A percentile compares a stretch with the other conserved stretches of the same genome.
Conservation (phyloP, 306 rosid genomes). For the Trichosanthes truncata region DNA sequence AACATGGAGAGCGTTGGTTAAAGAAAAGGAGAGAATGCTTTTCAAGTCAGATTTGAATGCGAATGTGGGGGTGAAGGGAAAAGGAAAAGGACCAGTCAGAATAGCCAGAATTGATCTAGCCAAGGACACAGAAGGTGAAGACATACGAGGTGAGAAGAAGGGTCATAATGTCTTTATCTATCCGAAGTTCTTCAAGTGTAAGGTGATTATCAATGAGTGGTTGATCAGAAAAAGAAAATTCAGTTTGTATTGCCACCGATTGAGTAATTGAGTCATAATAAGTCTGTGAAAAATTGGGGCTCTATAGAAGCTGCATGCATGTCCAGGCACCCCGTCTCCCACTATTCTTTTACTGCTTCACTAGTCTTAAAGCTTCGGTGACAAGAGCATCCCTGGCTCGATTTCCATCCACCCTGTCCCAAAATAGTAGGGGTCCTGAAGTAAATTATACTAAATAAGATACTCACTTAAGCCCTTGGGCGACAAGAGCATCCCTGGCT, state of each 20-base stretch:
- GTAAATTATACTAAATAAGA: neutral
- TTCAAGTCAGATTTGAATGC: too few species aligned
- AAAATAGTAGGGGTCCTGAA: neutral
- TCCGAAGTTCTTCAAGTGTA: neutral
- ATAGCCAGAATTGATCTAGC: too few species aligned
- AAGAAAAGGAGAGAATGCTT: too few species aligned
- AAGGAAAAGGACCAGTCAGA: too few species aligned
- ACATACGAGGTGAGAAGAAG: too few species aligned
- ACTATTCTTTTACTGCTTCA: neutral
- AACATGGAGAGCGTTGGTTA: too few species aligned
- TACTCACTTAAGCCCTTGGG: slow-evolving; percentile 98
- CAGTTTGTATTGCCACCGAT: neutral
- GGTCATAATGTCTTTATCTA: too few species aligned
- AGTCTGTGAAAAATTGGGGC: neutral
- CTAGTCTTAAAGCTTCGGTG: neutral
- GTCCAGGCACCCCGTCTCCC: neutral
- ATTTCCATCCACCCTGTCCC: too few species aligned
- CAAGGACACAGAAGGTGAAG: too few species aligned
- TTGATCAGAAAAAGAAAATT: neutral
- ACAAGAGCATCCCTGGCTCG: too few species aligned
- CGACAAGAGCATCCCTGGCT: slow-evolving; percentile 99
- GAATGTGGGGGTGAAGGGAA: too few species aligned
- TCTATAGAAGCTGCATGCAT: neutral
- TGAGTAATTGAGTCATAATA: neutral
- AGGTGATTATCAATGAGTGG: neutral